These are phyloP conservation scores for Theobroma grandiflorum DNA, from an alignment of 441 rosid species.

Conservation along the genomic window DNA sequence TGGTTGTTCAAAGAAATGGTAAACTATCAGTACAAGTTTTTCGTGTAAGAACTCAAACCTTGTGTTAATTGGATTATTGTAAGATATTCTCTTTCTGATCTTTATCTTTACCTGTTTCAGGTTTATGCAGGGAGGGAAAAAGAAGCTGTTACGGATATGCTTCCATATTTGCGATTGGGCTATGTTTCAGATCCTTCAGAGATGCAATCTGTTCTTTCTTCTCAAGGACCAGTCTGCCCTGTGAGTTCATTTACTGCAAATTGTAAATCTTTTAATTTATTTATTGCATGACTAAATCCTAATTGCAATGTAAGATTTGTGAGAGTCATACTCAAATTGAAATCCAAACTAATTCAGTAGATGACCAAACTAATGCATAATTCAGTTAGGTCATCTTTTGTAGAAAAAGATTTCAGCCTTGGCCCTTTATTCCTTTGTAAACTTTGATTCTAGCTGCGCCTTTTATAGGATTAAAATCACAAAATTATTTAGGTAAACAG, in stretches of 20 bases:
- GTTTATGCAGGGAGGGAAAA: constrained; percentile 86
- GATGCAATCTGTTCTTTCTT: constrained; percentile 92
- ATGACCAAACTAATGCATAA: constrained; percentile 17
- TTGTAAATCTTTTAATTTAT: neutral
- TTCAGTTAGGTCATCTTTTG: constrained; percentile 11
- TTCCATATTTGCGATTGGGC: constrained; percentile 91
- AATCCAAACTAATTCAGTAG: neutral
- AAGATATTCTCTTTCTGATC: constrained; percentile 23
- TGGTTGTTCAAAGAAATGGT: constrained; percentile 97
- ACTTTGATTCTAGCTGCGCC: neutral
- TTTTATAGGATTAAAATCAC: constrained; percentile 18
- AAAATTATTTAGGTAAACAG: constrained; percentile 10
- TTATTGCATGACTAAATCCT: constrained; percentile 1
- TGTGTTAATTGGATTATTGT: constrained; percentile 16
- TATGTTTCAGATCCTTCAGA: constrained; percentile 93
- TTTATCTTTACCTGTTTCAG: constrained; percentile 47
- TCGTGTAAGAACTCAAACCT: constrained; percentile 54
- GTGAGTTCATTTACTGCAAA: constrained; percentile 53
- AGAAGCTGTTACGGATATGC: constrained; percentile 86
- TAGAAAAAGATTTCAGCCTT: constrained; percentile 3
- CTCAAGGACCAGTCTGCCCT: constrained; percentile 93
- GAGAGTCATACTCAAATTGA: neutral
- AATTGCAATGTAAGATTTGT: constrained; percentile 8
- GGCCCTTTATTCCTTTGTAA: constrained; percentile 1
- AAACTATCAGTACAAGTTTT: constrained; percentile 80